Evolutionary conservation across 208 protist genomes (phyloP).

Genomic region (Leishmania guyanensis): DNA sequence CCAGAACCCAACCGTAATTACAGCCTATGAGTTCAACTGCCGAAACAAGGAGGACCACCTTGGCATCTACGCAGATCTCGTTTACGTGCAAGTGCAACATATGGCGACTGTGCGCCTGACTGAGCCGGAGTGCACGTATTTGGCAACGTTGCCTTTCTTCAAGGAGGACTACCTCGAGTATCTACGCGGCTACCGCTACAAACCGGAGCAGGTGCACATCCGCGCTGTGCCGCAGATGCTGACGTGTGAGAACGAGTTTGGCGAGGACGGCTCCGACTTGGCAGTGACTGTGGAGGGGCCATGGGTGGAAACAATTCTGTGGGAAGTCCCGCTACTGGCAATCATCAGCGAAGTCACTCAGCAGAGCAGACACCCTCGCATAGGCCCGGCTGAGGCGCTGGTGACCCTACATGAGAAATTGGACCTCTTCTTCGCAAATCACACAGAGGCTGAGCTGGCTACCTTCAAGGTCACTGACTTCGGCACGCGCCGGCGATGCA

Average conservation of each 20-base stretch:
- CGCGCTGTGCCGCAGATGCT: conserved; percentile 38
- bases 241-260: conserved; percentile 29
- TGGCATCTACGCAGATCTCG: conserved; percentile 62
- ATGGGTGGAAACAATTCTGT: conserved; percentile 90
- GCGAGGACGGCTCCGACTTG: conserved; percentile 55
- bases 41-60: conserved; percentile 78
- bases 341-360: conserved; percentile 85
- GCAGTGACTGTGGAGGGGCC: conserved; percentile 69
- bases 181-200: conserved; percentile 77
- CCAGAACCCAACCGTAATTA: conserved; percentile 46
- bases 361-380: conserved; percentile 43
- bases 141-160: conserved; percentile 69
- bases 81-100: conserved; percentile 56
- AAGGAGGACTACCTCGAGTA: conserved; percentile 82
- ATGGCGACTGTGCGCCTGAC: conserved; percentile 55
- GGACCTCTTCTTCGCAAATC: conserved; percentile 57
- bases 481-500: conserved; percentile 86
- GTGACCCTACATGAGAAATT: conserved; percentile 54
- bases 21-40: conserved; percentile 77
- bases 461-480: conserved; percentile 79
- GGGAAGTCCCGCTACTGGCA: conserved; percentile 85
- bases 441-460: conserved; percentile 44
- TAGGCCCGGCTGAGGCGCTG: conserved; percentile 54
- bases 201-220: conserved; percentile 76
- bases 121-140: conserved; percentile 73